Percentiles rank a stretch among this genome's conserved stretches.
Conservation (phyloP, 495 filamentous ascomycete genomes). For the Penicillium egyptiacum region DNA sequence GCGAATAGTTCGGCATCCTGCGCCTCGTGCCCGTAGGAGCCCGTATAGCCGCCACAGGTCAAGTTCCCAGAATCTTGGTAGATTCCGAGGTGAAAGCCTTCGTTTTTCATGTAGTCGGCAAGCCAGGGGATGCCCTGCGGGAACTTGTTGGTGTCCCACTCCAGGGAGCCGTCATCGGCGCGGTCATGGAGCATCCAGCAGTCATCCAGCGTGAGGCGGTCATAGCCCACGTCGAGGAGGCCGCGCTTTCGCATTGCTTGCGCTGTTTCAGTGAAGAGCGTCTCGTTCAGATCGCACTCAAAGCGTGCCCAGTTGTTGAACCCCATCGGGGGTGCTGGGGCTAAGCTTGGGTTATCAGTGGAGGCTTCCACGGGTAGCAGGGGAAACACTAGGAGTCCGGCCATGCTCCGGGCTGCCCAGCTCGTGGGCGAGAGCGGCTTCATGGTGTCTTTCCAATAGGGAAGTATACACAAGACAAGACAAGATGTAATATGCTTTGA, state of each 20-base stretch:
- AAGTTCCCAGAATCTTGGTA: conserved; percentile 43
- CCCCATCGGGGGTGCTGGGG: conserved; percentile 44
- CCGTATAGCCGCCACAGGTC: conserved; percentile 44
- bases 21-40: conserved; percentile 38
- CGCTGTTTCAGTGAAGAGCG: conserved; percentile 41
- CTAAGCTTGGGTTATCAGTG: conserved; percentile 19
- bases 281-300: conserved; percentile 44
- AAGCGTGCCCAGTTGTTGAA: conserved; percentile 49
- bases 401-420: conserved; percentile 13
- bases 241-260: conserved; percentile 39
- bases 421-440: conserved; percentile 2
- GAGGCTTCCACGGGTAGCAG: conserved; percentile 22
- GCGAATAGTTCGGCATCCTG: conserved; percentile 40
- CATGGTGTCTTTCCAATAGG: conserved; percentile 10
- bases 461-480: background rate
- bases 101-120: conserved; percentile 29
- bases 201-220: conserved; percentile 45
- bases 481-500: background rate
- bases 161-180: conserved; percentile 31
- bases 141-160: conserved; percentile 39
- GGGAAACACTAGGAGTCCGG: conserved; percentile 20
- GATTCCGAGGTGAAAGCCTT: conserved; percentile 42
- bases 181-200: conserved; percentile 41
- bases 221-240: conserved; percentile 40
- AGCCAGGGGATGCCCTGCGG: conserved; percentile 45